Base-by-base conservation (phyloP, 345 rosid species). In the Mangifera indica region DNA sequence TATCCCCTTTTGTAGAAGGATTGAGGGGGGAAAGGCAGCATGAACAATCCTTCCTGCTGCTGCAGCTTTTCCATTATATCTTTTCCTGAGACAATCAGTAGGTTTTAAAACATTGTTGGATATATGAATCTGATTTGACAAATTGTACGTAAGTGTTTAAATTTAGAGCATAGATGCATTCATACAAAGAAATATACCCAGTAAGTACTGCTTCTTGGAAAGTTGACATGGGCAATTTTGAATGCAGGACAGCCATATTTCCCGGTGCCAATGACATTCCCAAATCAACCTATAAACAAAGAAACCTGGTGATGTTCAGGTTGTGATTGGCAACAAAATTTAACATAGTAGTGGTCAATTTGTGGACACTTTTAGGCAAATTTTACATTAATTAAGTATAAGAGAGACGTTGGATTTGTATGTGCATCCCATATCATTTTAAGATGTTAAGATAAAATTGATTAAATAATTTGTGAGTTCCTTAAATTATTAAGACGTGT, bases 201-300 rank as follows among this genome's bases (percentile, higher is more conserved):
- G 70, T 17, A 29, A 72, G 0, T 26, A 72, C n/a, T 22, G 32
- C 70, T 64, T 73, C 11, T 67, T 73, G 70, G 54, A 51, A 73
- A 26, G 71, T 66, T 58, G 65, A 45, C 45, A 48, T 11, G 10
- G 71, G 71, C 42, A 73, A 65, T 55, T 57, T 73, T 1, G 48
- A 54, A 32, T 34, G 49, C 45, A 73, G 76, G 45, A 73, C 1
- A 55, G 56, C 63, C 61, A 25, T 37, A 25, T 40, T 45, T 44
- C 71, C 60, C 0, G 71, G 37, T 37, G 54, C 25, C 48, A 73
- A 0, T 21, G 59, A 73, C 66, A 66, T 73, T 45, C 26, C 66
- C 55, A 73, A 37, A 44, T 73, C 32, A n/a, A 56, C 14, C 71
- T 73, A 46, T 45, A 25, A 24, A 40, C 4, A 44, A 32, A 51